phyloP scores from a whole-genome alignment of 768 basidiomycete genomes.

The Suillus subluteus region DNA sequence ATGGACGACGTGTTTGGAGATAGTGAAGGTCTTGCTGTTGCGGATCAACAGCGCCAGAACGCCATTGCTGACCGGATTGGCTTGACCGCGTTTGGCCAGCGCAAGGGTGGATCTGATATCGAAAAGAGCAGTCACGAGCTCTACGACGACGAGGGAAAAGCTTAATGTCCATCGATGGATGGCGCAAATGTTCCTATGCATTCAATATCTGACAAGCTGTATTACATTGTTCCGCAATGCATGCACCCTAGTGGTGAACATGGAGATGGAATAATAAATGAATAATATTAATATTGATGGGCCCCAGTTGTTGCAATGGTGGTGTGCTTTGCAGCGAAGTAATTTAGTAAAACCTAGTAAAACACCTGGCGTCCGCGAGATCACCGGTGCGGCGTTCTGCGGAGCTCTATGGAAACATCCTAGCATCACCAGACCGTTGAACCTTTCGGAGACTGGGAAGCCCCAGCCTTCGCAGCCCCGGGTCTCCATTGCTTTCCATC shows the following conservation, averaged over 20 bases:
- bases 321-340: not conserved
- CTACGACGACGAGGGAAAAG: conserved; percentile 24
- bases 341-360: not conserved
- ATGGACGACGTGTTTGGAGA: conserved; percentile 81
- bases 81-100: conserved; percentile 41
- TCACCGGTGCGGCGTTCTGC: not conserved
- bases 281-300: not conserved
- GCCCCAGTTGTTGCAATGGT: not conserved
- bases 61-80: conserved; percentile 68
- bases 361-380: not conserved
- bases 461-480: not conserved
- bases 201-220: not conserved
- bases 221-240: conserved; percentile 2
- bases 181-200: not conserved
- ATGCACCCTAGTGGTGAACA: conserved; percentile 7
- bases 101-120: conserved; percentile 18
- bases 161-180: not conserved
- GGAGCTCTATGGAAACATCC: not conserved
- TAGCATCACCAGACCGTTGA: not conserved
- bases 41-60: conserved; percentile 53
- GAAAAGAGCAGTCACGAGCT: conserved; percentile 24
- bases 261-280: not conserved
- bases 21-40: conserved; percentile 51
- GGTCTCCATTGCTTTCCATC: not conserved
- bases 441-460: not conserved